Base-by-base conservation (phyloP, 2,329 filamentous ascomycete species). In the Calonectria pseudoturangicola region DNA sequence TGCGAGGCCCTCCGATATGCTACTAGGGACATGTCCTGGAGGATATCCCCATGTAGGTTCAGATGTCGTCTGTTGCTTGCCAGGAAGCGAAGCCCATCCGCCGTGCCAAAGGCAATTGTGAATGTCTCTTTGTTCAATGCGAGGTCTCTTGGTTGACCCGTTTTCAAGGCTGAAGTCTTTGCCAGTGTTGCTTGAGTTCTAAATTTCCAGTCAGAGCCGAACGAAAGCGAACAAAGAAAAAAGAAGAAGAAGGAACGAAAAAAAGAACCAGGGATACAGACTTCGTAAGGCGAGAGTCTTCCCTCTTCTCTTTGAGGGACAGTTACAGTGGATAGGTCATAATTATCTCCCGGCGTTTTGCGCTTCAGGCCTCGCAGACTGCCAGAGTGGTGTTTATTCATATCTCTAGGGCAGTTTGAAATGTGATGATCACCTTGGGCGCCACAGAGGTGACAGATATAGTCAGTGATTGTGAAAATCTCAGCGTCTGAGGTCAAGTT, bases 271-370 rank as follows among this genome's bases (percentile, higher is more conserved):
- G 27, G 15, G 9, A 5, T 27, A 36, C 47, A n/a, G n/a, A 60
- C 71, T 47, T 78, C 75, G 80, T 77, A 82, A 41, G 80, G 77
- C 28, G 79, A 79, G 27, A 82, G 70, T 27, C 80, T 75, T 36
- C 79, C 79, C 12, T 75, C 70, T 18, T 41, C n/a, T n/a, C 27
- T 56, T 36, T 66, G 15, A 18, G 13, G 15, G 7, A 45, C n/a
- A 58, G 25, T 21, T 10, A 16, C 15, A 39, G 12, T 28, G 4
- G 36, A 30, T 1, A n/a, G 21, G 18, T n/a, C 56, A 10, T n/a
- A 9, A 28, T 47, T 3, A 27, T 54, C 47, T 9, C 13, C 66
- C 25, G 47, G n/a, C 12, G 25, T 48, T 18, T 60, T 33, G 30
- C 66, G 66, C 45, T 63, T 68, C 13, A 48, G 56, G 33, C n/a